These are phyloP conservation scores for Capronia americana DNA, from an alignment of 2,329 filamentous ascomycete species.

Conservation along the genomic window DNA sequence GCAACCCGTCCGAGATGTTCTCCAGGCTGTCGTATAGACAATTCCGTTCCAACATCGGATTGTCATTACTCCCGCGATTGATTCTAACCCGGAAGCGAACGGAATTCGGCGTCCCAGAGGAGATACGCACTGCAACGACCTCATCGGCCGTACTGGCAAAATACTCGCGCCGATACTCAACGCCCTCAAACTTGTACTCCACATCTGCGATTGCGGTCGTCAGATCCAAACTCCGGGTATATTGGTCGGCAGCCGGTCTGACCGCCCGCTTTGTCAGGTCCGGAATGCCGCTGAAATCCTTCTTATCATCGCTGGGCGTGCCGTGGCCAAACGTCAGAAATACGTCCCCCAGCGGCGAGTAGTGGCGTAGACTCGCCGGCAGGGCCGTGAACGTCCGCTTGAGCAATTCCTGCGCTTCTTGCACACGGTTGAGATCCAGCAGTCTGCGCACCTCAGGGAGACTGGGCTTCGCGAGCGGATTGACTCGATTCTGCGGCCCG, in stretches of 20 bases:
- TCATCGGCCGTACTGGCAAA: slow-evolving; percentile 54
- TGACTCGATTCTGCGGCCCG: slow-evolving; percentile 31
- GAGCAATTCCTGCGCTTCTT: slow-evolving; percentile 16
- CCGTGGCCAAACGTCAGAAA: slow-evolving; percentile 48
- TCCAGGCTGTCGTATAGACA: slow-evolving; percentile 5
- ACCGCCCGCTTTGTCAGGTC: slow-evolving; percentile 1
- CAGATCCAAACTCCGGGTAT: slow-evolving; percentile 46
- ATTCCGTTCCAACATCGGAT: slow-evolving; percentile 6
- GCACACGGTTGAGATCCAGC: slow-evolving; percentile 4
- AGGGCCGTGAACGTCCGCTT: slow-evolving; percentile 6
- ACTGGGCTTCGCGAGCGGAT: slow-evolving; percentile 13
- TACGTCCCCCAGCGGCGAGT: slow-evolving; percentile 53
- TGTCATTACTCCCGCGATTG: slow-evolving; percentile 12
- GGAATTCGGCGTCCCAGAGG: not conserved
- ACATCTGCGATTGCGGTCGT: slow-evolving; percentile 47
- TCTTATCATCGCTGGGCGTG: slow-evolving; percentile 8
- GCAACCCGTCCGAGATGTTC: slow-evolving; percentile 1
- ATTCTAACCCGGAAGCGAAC: slow-evolving; percentile 4
- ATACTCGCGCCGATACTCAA: slow-evolving; percentile 47
- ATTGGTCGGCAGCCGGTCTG: slow-evolving; percentile 46
- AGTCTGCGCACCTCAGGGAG: slow-evolving; percentile 14
- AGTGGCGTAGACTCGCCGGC: slow-evolving; percentile 47
- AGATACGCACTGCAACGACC: slow-evolving; percentile 42
- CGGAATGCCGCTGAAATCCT: slow-evolving; percentile 11
- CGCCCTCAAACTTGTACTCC: slow-evolving; percentile 47